These are phyloP conservation scores for Warburgia ugandensis DNA, from an alignment of 164 flowering plant species.

Conservation along the genomic window DNA sequence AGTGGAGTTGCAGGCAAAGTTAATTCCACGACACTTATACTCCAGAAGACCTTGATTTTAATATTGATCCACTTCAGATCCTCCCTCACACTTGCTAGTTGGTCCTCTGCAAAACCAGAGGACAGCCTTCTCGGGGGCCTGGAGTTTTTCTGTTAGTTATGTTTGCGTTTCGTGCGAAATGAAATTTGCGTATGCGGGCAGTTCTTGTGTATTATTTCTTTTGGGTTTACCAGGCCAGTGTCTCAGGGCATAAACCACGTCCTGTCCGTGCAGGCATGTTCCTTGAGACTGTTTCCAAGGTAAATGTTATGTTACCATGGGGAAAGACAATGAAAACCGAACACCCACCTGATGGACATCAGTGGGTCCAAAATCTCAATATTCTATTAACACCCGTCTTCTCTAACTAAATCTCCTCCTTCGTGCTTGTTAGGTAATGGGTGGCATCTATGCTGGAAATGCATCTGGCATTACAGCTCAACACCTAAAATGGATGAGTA, in stretches of 20 bases:
- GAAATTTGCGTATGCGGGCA: not conserved
- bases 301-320: conserved; percentile 14
- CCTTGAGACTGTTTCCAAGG: conserved; percentile 94
- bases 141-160: not conserved
- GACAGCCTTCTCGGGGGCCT: no score
- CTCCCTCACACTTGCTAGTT: no score
- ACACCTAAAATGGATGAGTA: conserved; percentile 99
- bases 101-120: no score
- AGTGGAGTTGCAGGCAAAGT: conserved; percentile 75
- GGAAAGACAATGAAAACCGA: no score
- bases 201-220: not conserved
- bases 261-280: conserved; percentile 99
- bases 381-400: not conserved
- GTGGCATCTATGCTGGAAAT: conserved; percentile 79
- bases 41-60: no score
- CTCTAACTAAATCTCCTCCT: not conserved
- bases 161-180: not conserved
- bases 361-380: no score
- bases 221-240: conserved; percentile 45
- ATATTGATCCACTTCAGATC: no score
- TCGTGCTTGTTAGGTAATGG: conserved; percentile 53
- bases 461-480: conserved; percentile 86
- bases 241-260: conserved; percentile 60
- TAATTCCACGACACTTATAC: conserved; percentile 14
- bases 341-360: no score